Conservation (phyloP, 257 asterid species). For the Primulina huaijiensis region DNA sequence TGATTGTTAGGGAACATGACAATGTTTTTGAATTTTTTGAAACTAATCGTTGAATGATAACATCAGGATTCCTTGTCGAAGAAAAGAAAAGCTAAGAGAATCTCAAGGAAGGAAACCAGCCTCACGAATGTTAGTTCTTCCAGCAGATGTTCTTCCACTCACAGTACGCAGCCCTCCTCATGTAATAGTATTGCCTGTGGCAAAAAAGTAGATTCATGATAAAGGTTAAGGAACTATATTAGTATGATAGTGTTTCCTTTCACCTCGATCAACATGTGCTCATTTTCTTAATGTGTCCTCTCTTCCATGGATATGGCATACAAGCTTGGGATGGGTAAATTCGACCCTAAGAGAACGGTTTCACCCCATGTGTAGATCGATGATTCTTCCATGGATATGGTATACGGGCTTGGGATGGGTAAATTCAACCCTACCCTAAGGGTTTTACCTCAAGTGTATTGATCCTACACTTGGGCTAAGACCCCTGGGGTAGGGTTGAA, state of each 20-base stretch:
- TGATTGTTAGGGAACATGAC: conserved; percentile 1
- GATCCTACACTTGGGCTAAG: too few relatives aligned
- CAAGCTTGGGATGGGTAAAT: background rate
- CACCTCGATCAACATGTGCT: background rate
- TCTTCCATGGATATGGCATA: background rate
- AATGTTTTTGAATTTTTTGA: conserved; percentile 1
- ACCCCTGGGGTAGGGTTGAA: too few relatives aligned
- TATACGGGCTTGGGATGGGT: too few relatives aligned
- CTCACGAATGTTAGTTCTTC: conserved; percentile 69
- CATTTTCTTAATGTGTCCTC: background rate
- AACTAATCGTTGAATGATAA: conserved; percentile 15
- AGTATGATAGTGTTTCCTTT: background rate
- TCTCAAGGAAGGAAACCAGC: conserved; percentile 57
- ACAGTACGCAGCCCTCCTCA: conserved; percentile 71
- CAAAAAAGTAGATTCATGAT: conserved; percentile 43
- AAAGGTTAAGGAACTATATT: background rate
- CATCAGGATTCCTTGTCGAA: conserved; percentile 63
- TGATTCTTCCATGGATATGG: too few relatives aligned
- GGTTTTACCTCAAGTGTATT: too few relatives aligned
- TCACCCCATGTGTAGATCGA: too few relatives aligned
- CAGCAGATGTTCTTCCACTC: conserved; percentile 85
- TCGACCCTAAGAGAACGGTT: too few relatives aligned
- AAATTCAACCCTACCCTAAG: too few relatives aligned
- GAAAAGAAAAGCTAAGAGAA: conserved; percentile 52
- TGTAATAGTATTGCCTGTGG: conserved; percentile 69